These are phyloP conservation scores for Madurella mycetomatis DNA, from an alignment of 2,329 filamentous ascomycete species.

Conservation along the genomic window DNA sequence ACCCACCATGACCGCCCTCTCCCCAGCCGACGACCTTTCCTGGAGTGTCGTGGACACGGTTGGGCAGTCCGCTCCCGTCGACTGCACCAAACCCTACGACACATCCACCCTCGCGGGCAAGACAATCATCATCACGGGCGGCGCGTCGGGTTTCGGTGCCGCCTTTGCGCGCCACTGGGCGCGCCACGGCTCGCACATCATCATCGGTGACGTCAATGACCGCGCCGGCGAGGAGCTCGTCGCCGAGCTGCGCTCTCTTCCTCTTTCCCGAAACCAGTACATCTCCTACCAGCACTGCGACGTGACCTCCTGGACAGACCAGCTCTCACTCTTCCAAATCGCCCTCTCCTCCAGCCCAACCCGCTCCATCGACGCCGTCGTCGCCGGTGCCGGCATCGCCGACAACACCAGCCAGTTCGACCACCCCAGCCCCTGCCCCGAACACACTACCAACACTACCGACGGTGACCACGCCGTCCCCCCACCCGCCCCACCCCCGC, in stretches of 20 bases:
- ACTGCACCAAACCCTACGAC: slow-evolving; percentile 43
- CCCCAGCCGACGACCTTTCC: slow-evolving; percentile 15
- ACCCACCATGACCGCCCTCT: slow-evolving; percentile 10
- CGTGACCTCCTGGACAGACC: slow-evolving; percentile 61
- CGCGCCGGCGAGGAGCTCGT: slow-evolving; percentile 51
- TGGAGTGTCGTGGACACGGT: slow-evolving; percentile 17
- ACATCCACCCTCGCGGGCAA: slow-evolving; percentile 46
- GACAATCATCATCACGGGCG: slow-evolving; percentile 60
- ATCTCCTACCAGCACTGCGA: slow-evolving; percentile 55
- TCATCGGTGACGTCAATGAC: slow-evolving; percentile 60
- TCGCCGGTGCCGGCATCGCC: slow-evolving; percentile 63
- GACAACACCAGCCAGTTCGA: slow-evolving; percentile 43
- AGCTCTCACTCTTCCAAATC: slow-evolving; percentile 58
- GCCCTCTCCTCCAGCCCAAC: slow-evolving; percentile 51
- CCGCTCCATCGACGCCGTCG: slow-evolving; percentile 56
- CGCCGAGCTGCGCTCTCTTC: slow-evolving; percentile 43
- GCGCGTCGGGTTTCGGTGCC: slow-evolving; percentile 57
- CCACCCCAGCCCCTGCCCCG: slow-evolving; percentile 30
- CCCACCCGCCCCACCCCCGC: slow-evolving; percentile 47
- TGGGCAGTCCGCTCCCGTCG: slow-evolving; percentile 40
- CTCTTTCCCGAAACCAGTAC: slow-evolving; percentile 41
- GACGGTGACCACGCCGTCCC: slow-evolving; percentile 36
- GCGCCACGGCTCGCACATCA: slow-evolving; percentile 51
- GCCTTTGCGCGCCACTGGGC: slow-evolving; percentile 53
- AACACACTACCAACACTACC: slow-evolving; percentile 22